Conservation (phyloP, 306 rosid genomes). For the Acacia crassicarpa region DNA sequence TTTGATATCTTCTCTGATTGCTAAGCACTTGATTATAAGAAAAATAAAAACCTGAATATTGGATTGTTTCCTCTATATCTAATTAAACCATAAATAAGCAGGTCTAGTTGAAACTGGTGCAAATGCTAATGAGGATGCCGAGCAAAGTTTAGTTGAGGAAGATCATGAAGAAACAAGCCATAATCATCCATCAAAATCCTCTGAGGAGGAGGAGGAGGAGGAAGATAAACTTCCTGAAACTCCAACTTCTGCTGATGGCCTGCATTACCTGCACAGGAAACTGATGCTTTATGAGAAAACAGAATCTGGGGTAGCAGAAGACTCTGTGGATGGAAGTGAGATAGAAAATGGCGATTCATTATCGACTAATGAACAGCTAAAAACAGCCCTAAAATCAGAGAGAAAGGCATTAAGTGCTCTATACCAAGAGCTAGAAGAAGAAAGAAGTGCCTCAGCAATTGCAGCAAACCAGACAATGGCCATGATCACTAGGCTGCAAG, state of each 20-base stretch:
- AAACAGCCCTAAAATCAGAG: slow-evolving; percentile 49
- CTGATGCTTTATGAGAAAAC: slow-evolving; percentile 41
- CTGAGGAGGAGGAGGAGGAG: slow-evolving; percentile 56
- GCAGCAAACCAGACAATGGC: slow-evolving; percentile 92
- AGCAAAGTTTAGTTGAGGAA: slow-evolving; percentile 30
- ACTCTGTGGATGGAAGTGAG: slow-evolving; percentile 57
- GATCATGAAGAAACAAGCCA: slow-evolving; percentile 34
- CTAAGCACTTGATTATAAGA: not conserved
- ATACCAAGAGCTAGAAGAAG: slow-evolving; percentile 85
- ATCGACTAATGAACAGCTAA: slow-evolving; percentile 48
- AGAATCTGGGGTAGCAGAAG: slow-evolving; percentile 50
- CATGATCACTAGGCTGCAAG: slow-evolving; percentile 89
- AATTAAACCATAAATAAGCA: slow-evolving; percentile 16
- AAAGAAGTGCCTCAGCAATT: slow-evolving; percentile 82
- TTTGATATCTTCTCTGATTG: not conserved
- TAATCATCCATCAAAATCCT: slow-evolving; percentile 30
- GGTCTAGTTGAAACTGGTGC: slow-evolving; percentile 32
- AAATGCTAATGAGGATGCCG: slow-evolving; percentile 26
- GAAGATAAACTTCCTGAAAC: slow-evolving; percentile 64
- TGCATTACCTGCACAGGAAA: slow-evolving; percentile 45
- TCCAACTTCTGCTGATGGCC: slow-evolving; percentile 48
- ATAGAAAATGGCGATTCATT: slow-evolving; percentile 50
- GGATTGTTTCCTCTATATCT: not conserved
- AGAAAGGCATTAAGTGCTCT: slow-evolving; percentile 53
- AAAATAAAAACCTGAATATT: not conserved